These are phyloP conservation scores for Tetradesmus lagerheimii DNA, from an alignment of 139 green algal species.

Conservation along the genomic window DNA sequence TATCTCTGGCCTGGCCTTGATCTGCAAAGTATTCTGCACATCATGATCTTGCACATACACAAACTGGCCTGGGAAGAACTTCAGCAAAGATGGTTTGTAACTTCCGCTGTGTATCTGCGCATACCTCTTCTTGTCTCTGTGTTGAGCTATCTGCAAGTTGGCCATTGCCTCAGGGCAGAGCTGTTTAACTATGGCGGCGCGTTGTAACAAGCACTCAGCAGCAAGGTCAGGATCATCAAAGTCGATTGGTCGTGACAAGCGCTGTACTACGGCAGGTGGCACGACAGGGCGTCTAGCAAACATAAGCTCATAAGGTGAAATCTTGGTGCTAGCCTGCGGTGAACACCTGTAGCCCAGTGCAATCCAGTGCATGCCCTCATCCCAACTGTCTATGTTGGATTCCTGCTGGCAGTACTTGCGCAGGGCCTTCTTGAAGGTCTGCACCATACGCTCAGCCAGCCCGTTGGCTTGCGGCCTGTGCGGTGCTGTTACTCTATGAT, in stretches of 20 bases:
- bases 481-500: constrained; percentile 47
- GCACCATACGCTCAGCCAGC: constrained; percentile 42
- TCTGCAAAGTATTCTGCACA: constrained; percentile 15
- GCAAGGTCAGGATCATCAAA: constrained; percentile 5
- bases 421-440: constrained; percentile 47
- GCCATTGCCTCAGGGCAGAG: not conserved
- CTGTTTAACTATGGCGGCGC: constrained; percentile 3
- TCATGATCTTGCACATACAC: constrained; percentile 26
- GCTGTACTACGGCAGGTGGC: constrained; percentile 35
- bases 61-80: constrained; percentile 43
- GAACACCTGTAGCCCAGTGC: constrained; percentile 55
- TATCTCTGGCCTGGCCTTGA: not conserved
- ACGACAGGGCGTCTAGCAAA: constrained; percentile 36
- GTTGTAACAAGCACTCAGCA: not conserved
- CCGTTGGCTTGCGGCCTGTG: constrained; percentile 54
- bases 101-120: not conserved
- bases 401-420: constrained; percentile 36
- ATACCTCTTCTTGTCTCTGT: constrained; percentile 34
- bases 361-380: constrained; percentile 44
- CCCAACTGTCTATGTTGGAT: not conserved
- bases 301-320: constrained; percentile 47
- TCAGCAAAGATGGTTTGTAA: not conserved
- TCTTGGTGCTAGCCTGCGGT: constrained; percentile 17
- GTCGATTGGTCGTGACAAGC: not conserved
- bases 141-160: constrained; percentile 55